Evolutionary conservation across 495 filamentous ascomycete genomes (phyloP), one percentile per base, ranked within the genome.

Genomic region (Daldinia loculata): DNA sequence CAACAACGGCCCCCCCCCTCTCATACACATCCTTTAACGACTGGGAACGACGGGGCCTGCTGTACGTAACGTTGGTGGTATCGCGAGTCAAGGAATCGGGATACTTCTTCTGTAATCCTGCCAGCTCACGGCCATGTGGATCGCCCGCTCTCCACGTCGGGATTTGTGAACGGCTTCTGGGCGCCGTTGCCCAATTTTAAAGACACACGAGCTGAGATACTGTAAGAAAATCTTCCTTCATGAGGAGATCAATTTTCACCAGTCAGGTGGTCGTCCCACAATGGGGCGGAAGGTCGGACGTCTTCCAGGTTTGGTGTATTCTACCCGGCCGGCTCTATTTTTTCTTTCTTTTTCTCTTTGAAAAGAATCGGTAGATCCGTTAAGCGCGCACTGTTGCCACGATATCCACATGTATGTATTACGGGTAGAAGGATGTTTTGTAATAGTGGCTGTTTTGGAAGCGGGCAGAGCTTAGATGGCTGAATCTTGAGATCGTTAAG

Each of bases 231-330:
- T 56, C 36, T 34, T 36, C 30, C 24, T 51, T 48, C 39, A 15
- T 43, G 24, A 53, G 48, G 48, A 58, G 57, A 63, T 58, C 58
- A 63, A 67, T 63, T 71, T 53, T 39, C 6, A 45, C 22, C 57
- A 67, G 63, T 72, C 69, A 72, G 69, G 64, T 67, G 64, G 63
- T 71, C 57, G 69, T 63, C 45, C 69, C 63, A 67, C 59, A 71
- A 71, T 71, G 63, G 69, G 52, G 69, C 50, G 26, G 7, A 62
- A 67, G 45, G 52, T 36, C 66, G 58, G 63, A 64, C 63, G 43
- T 67, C 59, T 71, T 60, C 36, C 69, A 53, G 36, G 57, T 51
- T 50, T 61, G 62, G 68, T 66, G 57, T 56, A 36, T 27, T 63
- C 61, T 53, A 32, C 38, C 67, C 61, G 56, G 68, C 61, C 68